phyloP scores from a whole-genome alignment of 2,329 filamentous ascomycete species.

The Cytospora chrysosperma region DNA sequence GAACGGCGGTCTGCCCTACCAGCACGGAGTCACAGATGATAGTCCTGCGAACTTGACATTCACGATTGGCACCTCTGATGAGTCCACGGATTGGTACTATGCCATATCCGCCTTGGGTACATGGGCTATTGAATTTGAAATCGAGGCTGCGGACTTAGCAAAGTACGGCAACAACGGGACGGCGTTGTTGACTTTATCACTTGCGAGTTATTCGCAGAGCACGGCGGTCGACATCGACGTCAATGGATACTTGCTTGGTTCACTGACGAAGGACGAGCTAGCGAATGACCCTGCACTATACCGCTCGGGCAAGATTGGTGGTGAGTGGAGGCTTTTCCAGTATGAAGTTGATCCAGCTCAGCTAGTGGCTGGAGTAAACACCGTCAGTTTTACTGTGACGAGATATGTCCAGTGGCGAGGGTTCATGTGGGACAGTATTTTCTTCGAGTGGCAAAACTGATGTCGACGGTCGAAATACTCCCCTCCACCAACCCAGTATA shows the following conservation, averaged over 20 bases:
- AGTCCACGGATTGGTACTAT: constrained; percentile 48
- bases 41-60: constrained; percentile 47
- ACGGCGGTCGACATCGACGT: constrained; percentile 47
- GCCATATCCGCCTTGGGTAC: constrained; percentile 41
- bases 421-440: constrained; percentile 32
- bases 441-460: constrained; percentile 30
- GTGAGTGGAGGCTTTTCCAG: constrained; percentile 48
- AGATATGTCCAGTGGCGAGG: constrained; percentile 31
- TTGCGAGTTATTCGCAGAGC: constrained; percentile 46
- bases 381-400: constrained; percentile 31
- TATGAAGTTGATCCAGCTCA: constrained; percentile 31
- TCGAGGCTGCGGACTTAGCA: constrained; percentile 14
- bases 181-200: constrained; percentile 41
- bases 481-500: not conserved
- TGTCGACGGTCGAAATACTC: not conserved
- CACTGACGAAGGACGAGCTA: constrained; percentile 39
- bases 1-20: constrained; percentile 42
- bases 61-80: constrained; percentile 38
- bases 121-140: constrained; percentile 36
- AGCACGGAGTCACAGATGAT: constrained; percentile 44
- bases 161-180: constrained; percentile 26
- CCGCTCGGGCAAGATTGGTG: constrained; percentile 45
- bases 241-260: constrained; percentile 40
- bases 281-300: constrained; percentile 47
- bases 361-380: constrained; percentile 28